These are phyloP conservation scores for Blastomyces parvus DNA, from an alignment of 2,329 filamentous ascomycete species.

Conservation along the genomic window DNA sequence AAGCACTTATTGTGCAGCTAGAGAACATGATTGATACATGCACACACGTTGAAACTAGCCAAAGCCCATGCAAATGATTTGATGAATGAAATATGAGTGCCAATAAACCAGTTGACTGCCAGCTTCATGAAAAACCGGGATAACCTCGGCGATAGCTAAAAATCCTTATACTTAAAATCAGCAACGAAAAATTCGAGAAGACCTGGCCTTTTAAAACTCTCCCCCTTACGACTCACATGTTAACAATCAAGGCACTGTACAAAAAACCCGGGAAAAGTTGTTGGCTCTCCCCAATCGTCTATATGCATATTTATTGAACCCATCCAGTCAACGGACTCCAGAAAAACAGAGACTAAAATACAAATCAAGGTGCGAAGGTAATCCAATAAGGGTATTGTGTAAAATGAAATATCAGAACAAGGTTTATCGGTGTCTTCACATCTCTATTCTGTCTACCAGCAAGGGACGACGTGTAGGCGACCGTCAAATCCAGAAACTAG, in stretches of 20 bases:
- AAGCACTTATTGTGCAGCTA: not conserved
- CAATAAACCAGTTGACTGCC: not conserved
- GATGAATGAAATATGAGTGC: not conserved
- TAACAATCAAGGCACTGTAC: not conserved
- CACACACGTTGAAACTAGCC: not conserved
- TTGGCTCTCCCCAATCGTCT: not conserved
- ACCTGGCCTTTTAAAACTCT: not conserved
- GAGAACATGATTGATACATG: not conserved
- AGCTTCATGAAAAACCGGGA: not conserved
- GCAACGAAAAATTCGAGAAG: not conserved
- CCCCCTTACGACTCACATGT: not conserved
- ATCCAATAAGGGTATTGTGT: constrained; percentile 3
- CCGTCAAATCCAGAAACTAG: not conserved
- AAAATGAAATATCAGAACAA: not conserved
- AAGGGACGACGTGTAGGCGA: not conserved
- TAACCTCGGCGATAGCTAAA: not conserved
- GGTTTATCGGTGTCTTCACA: not conserved
- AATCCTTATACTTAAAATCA: not conserved
- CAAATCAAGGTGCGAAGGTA: not conserved
- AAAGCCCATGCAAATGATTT: not conserved
- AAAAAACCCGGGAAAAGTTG: not conserved
- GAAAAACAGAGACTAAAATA: not conserved
- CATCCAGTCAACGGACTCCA: not conserved
- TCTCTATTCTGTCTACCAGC: not conserved
- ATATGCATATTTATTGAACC: not conserved